phyloP scores from a whole-genome alignment of 139 green algal species.

The Picochlorum sp. region DNA sequence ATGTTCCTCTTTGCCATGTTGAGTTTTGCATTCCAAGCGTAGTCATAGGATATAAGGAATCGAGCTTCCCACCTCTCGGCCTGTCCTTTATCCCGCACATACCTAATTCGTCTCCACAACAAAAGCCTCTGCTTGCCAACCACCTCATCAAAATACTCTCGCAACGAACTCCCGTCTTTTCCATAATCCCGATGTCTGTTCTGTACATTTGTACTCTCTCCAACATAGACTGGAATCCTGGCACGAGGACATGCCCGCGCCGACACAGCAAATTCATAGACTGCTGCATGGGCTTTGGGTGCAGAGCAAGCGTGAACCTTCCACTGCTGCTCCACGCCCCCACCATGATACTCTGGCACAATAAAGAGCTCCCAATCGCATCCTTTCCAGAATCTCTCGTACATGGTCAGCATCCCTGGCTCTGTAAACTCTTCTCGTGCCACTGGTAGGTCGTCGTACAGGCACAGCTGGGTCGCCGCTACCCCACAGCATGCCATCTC shows the following conservation, averaged over 20 bases:
- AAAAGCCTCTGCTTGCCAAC: neutral
- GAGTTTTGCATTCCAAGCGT: slow-evolving; percentile 10
- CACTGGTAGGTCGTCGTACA: too few species aligned
- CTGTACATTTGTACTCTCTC: slow-evolving; percentile 1
- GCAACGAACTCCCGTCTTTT: slow-evolving; percentile 1
- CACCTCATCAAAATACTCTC: slow-evolving; percentile 1
- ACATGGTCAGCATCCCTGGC: too few species aligned
- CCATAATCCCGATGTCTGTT: neutral
- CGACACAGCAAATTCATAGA: slow-evolving; percentile 11
- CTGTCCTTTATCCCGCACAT: slow-evolving; percentile 2
- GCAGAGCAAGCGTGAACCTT: neutral
- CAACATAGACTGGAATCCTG: slow-evolving; percentile 6
- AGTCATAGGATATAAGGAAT: slow-evolving; percentile 10
- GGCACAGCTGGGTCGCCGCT: too few species aligned
- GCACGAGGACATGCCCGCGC: neutral
- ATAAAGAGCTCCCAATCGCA: too few species aligned
- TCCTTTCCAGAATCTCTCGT: too few species aligned
- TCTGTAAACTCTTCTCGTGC: too few species aligned
- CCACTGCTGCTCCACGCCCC: neutral
- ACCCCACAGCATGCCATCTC: too few species aligned
- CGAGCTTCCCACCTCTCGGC: slow-evolving; percentile 6
- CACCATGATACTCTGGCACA: neutral
- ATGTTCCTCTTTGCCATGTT: neutral
- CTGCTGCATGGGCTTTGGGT: neutral
- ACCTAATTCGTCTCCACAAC: slow-evolving; percentile 4